Base-by-base conservation (phyloP, 1,139 yeast species). In the Pichia sp. region DNA sequence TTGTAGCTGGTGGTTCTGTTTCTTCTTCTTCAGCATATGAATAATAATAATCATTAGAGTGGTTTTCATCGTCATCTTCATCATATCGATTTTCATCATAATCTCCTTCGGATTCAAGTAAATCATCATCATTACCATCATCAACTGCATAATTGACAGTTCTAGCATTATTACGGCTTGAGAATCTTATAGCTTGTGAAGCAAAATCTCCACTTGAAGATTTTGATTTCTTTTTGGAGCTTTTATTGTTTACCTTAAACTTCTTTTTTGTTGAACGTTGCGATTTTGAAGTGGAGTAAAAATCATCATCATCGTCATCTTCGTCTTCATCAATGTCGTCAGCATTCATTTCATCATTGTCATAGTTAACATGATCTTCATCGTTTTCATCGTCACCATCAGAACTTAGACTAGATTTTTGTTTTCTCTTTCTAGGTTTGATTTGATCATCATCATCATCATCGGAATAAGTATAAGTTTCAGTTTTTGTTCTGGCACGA, bases 61-160 rank as follows among this genome's bases (percentile, higher is more conserved):
- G 36, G 15, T 35, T 20, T 47, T 70, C 73, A 40, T 65, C 69
- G 35, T 63, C 68, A 27, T 60, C 65, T 8, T 57, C 67, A 36
- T 63, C 69, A 25, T 63, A 66, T 5, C 57, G 63, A 36, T 18
- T 3, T 5, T 18, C 36, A 16, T 25, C 48, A 25, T 68, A 72
- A 42, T 72, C 79, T 15, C 69, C 79, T 36, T 76, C 87, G 48
- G 80, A 73, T 53, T 71, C 80, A 37, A 82, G 63, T 45, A 82
- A 73, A 43, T 63, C 66, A 50, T 82, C 85, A 42, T 62, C 66
- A 57, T 85, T 84, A 11, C 80, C 85, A 39, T 75, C 74, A 53
- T 87, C 95, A 38, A 86, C 79, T 38, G 78, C 80, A 63, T 89
- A 88, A 63, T 90, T 88, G 44, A 90, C 81, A 37, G 75, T 75